Conservation (phyloP, 2,329 filamentous ascomycete species). For the Ceratocystis cubensis region DNA sequence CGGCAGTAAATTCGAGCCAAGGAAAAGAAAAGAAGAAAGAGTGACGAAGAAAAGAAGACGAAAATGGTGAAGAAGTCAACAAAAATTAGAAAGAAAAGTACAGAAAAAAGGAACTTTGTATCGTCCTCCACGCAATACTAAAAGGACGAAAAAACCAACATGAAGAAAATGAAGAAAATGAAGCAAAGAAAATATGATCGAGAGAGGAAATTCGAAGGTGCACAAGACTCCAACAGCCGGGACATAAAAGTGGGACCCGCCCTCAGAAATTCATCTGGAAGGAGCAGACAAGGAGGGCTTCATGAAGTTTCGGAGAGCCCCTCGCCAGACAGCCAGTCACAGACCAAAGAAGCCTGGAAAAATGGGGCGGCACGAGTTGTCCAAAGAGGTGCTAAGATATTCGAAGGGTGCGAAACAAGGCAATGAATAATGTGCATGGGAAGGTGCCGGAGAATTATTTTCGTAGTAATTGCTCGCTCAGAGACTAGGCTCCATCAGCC, state of each 20-base stretch:
- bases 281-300: conserved; percentile 3
- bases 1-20: conserved; percentile 20
- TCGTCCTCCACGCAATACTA: no score
- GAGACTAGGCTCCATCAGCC: not conserved
- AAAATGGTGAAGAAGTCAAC: not conserved
- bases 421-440: not conserved
- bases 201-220: conserved; percentile 24
- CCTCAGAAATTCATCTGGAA: conserved; percentile 1
- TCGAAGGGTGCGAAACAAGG: not conserved
- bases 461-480: not conserved
- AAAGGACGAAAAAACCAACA: not conserved
- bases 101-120: not conserved
- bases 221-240: conserved; percentile 17
- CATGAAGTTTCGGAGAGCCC: conserved; percentile 1
- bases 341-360: not conserved
- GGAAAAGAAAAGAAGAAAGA: conserved; percentile 19
- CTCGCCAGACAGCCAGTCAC: not conserved
- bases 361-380: not conserved
- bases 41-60: conserved; percentile 10
- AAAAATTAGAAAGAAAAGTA: conserved; percentile 7
- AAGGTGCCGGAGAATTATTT: conserved; percentile 2
- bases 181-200: conserved; percentile 6
- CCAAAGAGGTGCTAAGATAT: not conserved
- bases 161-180: not conserved
- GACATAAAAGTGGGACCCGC: not conserved